Percentiles rank a stretch among this genome's conserved stretches.
Evolutionary conservation across 257 asterid species (phyloP).

Genomic region (Craterostigma plantagineum): DNA sequence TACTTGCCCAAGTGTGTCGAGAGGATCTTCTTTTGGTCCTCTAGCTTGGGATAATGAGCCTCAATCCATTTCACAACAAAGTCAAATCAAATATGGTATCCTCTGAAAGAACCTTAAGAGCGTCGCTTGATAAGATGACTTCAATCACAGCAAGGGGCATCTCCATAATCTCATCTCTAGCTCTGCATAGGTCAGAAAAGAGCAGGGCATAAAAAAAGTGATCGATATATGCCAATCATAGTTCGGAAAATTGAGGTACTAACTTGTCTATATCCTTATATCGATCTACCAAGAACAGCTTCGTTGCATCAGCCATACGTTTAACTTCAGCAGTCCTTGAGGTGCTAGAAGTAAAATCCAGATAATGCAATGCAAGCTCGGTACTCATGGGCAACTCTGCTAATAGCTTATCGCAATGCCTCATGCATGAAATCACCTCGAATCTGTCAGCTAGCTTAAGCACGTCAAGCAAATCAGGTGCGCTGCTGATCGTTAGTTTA

Average conservation of each 20-base stretch:
- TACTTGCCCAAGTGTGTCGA: slow-evolving; percentile 44
- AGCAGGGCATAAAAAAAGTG: too few relatives aligned
- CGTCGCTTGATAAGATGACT: slow-evolving; percentile 59
- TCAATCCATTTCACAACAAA: slow-evolving; percentile 69
- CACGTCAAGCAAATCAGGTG: slow-evolving; percentile 71
- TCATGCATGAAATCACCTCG: slow-evolving; percentile 95
- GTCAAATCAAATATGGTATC: slow-evolving; percentile 87
- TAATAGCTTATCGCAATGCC: slow-evolving; percentile 68
- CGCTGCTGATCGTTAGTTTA: slow-evolving; percentile 41
- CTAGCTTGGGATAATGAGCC: slow-evolving; percentile 37
- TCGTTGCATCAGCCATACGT: slow-evolving; percentile 90
- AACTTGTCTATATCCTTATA: slow-evolving; percentile 76
- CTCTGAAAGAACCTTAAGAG: slow-evolving; percentile 84
- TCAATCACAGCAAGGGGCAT: too few relatives aligned
- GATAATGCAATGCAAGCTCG: slow-evolving; percentile 74
- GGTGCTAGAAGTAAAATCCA: slow-evolving; percentile 77
- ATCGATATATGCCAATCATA: not conserved
- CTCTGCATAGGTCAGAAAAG: too few relatives aligned
- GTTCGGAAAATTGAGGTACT: slow-evolving; percentile 12
- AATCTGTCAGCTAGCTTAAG: slow-evolving; percentile 96
- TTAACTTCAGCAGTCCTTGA: slow-evolving; percentile 86
- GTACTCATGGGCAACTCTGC: slow-evolving; percentile 78
- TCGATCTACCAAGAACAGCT: slow-evolving; percentile 53
- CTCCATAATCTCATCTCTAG: too few relatives aligned
- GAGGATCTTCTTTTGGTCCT: slow-evolving; percentile 56